Base-by-base conservation (phyloP, 768 basidiomycete genomes). In the Amanita muscaria region DNA sequence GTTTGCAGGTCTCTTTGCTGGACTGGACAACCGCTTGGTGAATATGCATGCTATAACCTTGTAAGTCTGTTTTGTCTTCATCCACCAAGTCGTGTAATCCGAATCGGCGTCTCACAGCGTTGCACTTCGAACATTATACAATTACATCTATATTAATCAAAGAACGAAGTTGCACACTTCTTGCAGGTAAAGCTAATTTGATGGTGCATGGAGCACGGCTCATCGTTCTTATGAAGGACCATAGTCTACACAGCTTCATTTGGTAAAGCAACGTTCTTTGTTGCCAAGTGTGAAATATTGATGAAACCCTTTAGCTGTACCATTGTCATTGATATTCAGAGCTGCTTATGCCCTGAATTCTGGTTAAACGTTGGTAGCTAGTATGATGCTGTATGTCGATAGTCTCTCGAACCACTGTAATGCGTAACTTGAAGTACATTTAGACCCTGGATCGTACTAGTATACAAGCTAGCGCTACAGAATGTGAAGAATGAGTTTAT, bases 61-160 rank as follows among this genome's bases (percentile, higher is more conserved):
- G 62, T 64, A 40, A 24, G 62, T 54, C 4, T 38, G 5, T 34
- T 10, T 39, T 16, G n/a, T n/a, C n/a, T n/a, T n/a, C n/a, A n/a
- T n/a, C 25, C 11, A 19, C n/a, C n/a, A n/a, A n/a, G 25, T 24
- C 11, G n/a, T 37, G 16, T 29, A 15, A n/a, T n/a, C n/a, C n/a
- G n/a, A n/a, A n/a, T n/a, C n/a, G n/a, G n/a, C n/a, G n/a, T n/a
- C n/a, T 12, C 27, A 29, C 33, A 60, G 56, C 46, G 41, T 59
- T 38, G 43, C 37, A 19, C 42, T 56, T 7, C 58, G 64, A 5
- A 19, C 56, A 3, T 22, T 60, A 9, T 65, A 55, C 48, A 64
- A 63, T 43, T 54, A 51, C 34, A 40, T 61, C n/a, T 65, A 65
- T 37, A 58, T 61, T 31, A 61, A 59, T 39, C 54, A 58, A 31